phyloP scores from a whole-genome alignment of 208 protist species.

The Acanthamoeba royreba region DNA sequence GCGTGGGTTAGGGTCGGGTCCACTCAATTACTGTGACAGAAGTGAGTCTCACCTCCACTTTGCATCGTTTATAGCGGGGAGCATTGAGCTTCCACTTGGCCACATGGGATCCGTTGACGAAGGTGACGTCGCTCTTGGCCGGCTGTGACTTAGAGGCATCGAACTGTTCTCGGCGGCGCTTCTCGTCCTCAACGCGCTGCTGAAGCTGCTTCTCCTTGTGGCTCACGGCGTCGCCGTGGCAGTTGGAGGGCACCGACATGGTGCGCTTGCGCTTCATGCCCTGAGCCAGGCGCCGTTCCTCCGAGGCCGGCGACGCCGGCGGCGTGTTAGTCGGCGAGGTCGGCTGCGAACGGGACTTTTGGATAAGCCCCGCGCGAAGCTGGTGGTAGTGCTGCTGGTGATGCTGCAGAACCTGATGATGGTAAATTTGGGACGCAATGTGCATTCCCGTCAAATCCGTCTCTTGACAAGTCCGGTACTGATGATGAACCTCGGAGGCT shows the following conservation, averaged over 20 bases:
- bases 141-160: not conserved
- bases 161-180: not conserved
- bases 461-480: too few species aligned
- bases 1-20: not conserved
- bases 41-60: too few species aligned
- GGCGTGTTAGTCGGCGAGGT: not conserved
- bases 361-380: not conserved
- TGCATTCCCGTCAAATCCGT: too few species aligned
- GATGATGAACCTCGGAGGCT: too few species aligned
- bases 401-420: too few species aligned
- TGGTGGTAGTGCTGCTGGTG: too few species aligned
- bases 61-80: not conserved
- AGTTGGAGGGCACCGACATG: not conserved
- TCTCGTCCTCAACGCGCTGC: not conserved
- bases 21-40: not conserved
- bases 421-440: too few species aligned
- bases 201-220: too few species aligned
- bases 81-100: not conserved
- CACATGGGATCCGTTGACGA: not conserved
- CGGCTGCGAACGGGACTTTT: not conserved
- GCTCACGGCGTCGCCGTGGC: too few species aligned
- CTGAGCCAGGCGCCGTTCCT: not conserved
- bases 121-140: not conserved
- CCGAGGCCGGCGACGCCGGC: not conserved
- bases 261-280: not conserved